phyloP scores from a whole-genome alignment of 1,139 yeast species.

The Hyphopichia khmerensis region DNA sequence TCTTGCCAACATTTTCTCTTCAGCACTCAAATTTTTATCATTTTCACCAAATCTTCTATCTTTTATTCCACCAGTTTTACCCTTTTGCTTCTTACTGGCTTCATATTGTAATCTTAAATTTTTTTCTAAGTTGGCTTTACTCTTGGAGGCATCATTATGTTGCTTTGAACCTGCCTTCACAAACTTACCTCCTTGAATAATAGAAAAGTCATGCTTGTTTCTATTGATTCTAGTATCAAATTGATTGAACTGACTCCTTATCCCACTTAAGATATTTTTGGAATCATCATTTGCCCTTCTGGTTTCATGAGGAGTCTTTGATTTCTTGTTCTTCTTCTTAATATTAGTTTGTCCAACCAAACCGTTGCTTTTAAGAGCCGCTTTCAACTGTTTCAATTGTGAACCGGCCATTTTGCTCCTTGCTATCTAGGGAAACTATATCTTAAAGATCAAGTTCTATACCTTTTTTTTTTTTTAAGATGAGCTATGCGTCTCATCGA shows the following conservation, averaged over 20 bases:
- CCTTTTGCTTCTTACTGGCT: conserved; percentile 56
- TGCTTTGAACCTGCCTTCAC: conserved; percentile 57
- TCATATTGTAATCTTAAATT: conserved; percentile 69
- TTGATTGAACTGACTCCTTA: conserved; percentile 83
- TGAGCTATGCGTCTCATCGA: conserved; percentile 9
- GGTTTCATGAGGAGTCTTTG: conserved; percentile 62
- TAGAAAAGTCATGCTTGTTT: conserved; percentile 64
- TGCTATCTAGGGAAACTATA: not conserved
- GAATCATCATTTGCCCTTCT: conserved; percentile 62
- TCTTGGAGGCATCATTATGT: conserved; percentile 37
- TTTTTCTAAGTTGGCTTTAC: conserved; percentile 77
- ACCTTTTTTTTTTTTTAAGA: not conserved
- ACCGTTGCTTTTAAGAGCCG: conserved; percentile 73
- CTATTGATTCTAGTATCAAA: conserved; percentile 78
- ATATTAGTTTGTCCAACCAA: conserved; percentile 77
- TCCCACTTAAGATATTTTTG: conserved; percentile 48
- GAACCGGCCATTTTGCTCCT: conserved; percentile 74
- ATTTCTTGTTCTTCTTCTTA: conserved; percentile 52
- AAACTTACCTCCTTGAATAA: conserved; percentile 51
- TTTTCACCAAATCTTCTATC: conserved; percentile 95
- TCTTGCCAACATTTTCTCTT: conserved; percentile 93
- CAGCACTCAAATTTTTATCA: conserved; percentile 67
- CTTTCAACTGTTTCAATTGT: conserved; percentile 80
- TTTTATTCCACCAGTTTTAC: conserved; percentile 72
- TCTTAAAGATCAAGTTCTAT: not conserved